Conservation (phyloP, 1,139 yeast genomes). For the Taiozyma sp. region DNA sequence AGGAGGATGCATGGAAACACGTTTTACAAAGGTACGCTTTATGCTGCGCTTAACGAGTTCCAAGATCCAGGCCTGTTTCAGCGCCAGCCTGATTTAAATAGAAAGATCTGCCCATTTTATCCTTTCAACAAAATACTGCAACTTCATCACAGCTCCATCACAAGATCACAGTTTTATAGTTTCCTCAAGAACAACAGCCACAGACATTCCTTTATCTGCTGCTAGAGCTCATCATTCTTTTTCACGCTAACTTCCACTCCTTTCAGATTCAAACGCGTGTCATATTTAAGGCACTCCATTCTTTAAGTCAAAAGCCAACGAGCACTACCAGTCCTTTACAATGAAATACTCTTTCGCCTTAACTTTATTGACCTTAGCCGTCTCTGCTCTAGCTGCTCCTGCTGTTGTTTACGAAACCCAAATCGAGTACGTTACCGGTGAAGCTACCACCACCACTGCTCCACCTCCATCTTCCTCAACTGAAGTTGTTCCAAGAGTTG, state of each 20-base stretch:
- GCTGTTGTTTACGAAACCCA: constrained; percentile 30
- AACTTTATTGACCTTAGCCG: constrained; percentile 26
- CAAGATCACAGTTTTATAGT: neutral
- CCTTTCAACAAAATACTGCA: neutral
- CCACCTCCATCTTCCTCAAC: constrained; percentile 12
- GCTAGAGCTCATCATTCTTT: neutral
- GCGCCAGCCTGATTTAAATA: neutral
- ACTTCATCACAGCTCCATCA: neutral
- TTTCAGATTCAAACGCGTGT: neutral
- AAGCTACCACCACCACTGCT: constrained; percentile 11
- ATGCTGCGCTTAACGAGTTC: neutral
- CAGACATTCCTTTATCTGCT: neutral
- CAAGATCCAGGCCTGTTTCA: neutral
- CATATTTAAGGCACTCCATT: neutral
- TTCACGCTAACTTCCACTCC: neutral
- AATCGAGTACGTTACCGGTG: constrained; percentile 27
- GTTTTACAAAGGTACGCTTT: neutral
- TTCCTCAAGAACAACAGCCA: neutral
- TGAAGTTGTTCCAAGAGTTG: constrained; percentile 17
- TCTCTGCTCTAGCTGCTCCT: constrained; percentile 32
- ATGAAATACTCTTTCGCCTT: constrained; percentile 21
- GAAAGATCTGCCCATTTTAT: neutral
- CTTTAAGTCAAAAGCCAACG: neutral
- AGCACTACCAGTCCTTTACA: constrained; percentile 2
- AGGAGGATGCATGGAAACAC: neutral